phyloP scores from a whole-genome alignment of 2,329 filamentous ascomycete species.

The Penicillium brasilianum region DNA sequence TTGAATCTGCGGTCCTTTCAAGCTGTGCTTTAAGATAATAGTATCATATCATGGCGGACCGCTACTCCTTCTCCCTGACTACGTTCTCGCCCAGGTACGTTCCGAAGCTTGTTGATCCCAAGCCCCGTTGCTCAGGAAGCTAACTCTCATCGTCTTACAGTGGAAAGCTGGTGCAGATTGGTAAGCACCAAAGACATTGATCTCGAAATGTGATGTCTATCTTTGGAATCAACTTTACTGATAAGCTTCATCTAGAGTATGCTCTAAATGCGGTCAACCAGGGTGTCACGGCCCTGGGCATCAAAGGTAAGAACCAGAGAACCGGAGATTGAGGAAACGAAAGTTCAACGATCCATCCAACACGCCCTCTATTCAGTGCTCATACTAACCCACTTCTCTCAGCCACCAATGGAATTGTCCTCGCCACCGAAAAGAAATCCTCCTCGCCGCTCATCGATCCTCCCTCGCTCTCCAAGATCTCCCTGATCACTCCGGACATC shows the following conservation, averaged over 20 bases:
- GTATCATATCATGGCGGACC: slow-evolving; percentile 76
- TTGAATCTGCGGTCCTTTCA: slow-evolving; percentile 7
- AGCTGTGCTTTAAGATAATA: slow-evolving; percentile 8
- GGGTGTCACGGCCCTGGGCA: slow-evolving; percentile 96
- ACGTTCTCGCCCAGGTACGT: slow-evolving; percentile 93
- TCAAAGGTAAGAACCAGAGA: slow-evolving; percentile 74
- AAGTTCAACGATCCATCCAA: no score
- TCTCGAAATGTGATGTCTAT: not conserved
- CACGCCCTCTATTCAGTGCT: not conserved
- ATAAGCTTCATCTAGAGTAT: slow-evolving; percentile 72
- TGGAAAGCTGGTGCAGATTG: slow-evolving; percentile 99
- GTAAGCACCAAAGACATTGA: slow-evolving; percentile 54
- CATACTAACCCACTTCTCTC: slow-evolving; percentile 19
- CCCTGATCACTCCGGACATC: slow-evolving; percentile 97
- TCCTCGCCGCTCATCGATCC: slow-evolving; percentile 96
- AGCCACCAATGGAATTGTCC: slow-evolving; percentile 98
- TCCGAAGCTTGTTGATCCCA: slow-evolving; percentile 26
- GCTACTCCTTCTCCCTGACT: slow-evolving; percentile 98
- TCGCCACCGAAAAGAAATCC: slow-evolving; percentile 99
- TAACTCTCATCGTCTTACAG: slow-evolving; percentile 60
- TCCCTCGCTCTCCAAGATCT: slow-evolving; percentile 94
- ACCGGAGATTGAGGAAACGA: no score
- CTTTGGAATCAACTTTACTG: slow-evolving; percentile 17
- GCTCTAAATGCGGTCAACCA: slow-evolving; percentile 98
- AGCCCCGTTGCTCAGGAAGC: slow-evolving; percentile 32